Percentiles rank a stretch among this genome's conserved stretches.
Evolutionary conservation across 75 land plant species (phyloP).

Genomic region (Pseudotsuga menziesii): DNA sequence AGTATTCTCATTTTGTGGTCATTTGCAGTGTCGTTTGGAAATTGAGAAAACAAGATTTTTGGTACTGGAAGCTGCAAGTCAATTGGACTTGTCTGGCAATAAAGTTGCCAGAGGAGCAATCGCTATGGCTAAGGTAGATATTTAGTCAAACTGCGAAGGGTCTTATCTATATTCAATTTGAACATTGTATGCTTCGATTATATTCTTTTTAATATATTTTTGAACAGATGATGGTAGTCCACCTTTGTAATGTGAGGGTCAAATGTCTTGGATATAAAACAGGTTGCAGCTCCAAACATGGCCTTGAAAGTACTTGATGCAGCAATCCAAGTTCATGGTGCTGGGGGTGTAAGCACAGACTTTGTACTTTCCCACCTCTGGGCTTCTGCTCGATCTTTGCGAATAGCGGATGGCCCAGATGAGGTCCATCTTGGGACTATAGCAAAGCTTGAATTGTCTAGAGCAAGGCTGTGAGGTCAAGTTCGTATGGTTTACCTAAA

Average conservation of each 20-base stretch:
- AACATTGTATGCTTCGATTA: neutral
- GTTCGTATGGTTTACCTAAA: neutral
- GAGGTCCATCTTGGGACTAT: constrained; percentile 96
- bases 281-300: constrained; percentile 95
- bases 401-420: constrained; percentile 98
- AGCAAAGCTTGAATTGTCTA: constrained; percentile 77
- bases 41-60: constrained; percentile 79
- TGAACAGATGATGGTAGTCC: neutral
- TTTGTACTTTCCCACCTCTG: constrained; percentile 82
- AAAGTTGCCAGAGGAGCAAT: constrained; percentile 80
- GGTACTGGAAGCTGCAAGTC: constrained; percentile 92
- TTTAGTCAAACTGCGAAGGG: neutral
- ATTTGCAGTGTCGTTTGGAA: constrained; percentile 77
- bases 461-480: constrained; percentile 45
- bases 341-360: constrained; percentile 83
- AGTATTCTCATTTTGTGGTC: neutral
- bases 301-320: constrained; percentile 85
- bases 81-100: constrained; percentile 81
- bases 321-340: constrained; percentile 99
- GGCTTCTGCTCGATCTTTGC: constrained; percentile 86
- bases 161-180: neutral
- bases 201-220: neutral
- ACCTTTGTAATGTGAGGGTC: neutral
- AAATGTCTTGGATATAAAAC: constrained; percentile 1
- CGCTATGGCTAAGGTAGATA: constrained; percentile 97